Base-by-base conservation (phyloP, 495 filamentous ascomycete genomes). In the Tuber aestivum region DNA sequence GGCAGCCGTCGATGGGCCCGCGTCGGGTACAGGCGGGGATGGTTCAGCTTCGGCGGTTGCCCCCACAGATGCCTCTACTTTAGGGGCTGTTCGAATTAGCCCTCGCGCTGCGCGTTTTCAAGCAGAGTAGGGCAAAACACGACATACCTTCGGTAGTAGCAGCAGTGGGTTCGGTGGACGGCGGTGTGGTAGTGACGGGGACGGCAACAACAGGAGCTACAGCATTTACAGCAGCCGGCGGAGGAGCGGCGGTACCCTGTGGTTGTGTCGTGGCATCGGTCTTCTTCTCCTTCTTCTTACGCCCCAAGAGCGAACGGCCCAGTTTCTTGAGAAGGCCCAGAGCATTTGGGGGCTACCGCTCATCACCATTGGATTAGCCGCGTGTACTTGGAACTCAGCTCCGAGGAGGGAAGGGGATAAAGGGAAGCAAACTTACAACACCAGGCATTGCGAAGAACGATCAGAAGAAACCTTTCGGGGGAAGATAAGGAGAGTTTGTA, bases 361-460 rank as follows among this genome's bases (percentile, higher is more conserved):
- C 9, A 38, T 23, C 27, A 23, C 68, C 18, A 72, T 65, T 35
- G 27, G 40, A 18, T 78, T 69, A 77, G 44, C 38, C 35, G 70
- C 70, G 40, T 21, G 45, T 10, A 32, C 27, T 50, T 35, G 27
- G 14, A 32, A 65, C 14, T 35, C 27, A 35, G 27, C 56, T 18
- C 27, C 38, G 68, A n/a, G 42, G 65, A 69, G n/a, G 35, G 37
- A 50, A 38, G 7, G n/a, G n/a, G 65, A 40, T 45, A 20, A 41
- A 9, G 27, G 32, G 48, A 38, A 65, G 21, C 61, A 61, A 35
- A 82, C 81, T 81, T 78, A 83, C 81, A 71, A 83, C 81, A 74
- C 81, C 81, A 78, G 81, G 81, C 81, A 83, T 83, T 27, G 78
- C 80, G 78, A 72, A 44, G 44, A 18, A 35, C 16, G 14, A 32